phyloP scores from a whole-genome alignment of 768 basidiomycete genomes.

The Neoboletus magnificus region DNA sequence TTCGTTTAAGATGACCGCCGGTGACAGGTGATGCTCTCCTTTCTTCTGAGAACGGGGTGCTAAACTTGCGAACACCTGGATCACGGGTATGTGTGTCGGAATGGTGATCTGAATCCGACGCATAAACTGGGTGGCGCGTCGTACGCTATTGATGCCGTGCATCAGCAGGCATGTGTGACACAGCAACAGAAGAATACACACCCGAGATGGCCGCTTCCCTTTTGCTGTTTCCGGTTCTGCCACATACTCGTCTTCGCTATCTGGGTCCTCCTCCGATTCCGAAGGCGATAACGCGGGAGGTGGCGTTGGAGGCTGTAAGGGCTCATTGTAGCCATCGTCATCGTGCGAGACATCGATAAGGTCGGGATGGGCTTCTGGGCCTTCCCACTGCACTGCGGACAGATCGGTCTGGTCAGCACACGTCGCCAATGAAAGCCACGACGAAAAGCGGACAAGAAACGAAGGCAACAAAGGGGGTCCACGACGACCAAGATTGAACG shows the following conservation, averaged over 20 bases:
- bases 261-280: constrained; percentile 47
- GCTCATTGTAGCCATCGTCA: constrained; percentile 21
- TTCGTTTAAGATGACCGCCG: constrained; percentile 45
- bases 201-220: constrained; percentile 40
- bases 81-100: constrained; percentile 32
- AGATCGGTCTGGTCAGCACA: constrained; percentile 30
- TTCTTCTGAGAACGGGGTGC: constrained; percentile 18
- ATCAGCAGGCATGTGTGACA: constrained; percentile 13
- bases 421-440: constrained; percentile 12
- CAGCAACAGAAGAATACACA: constrained; percentile 30
- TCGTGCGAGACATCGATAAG: constrained; percentile 21
- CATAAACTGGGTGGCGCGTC: constrained; percentile 37
- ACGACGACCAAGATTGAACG: not conserved
- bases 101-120: constrained; percentile 41
- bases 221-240: constrained; percentile 39
- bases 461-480: constrained; percentile 4
- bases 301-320: constrained; percentile 20
- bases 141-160: constrained; percentile 38
- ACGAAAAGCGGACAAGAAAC: constrained; percentile 13
- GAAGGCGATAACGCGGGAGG: constrained; percentile 36
- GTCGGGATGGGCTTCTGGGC: constrained; percentile 54
- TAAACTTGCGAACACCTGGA: constrained; percentile 13
- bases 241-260: constrained; percentile 74
- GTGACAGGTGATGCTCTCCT: constrained; percentile 21
- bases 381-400: constrained; percentile 71